Evolutionary conservation across 331 rosid genomes (phyloP).

Genomic region (Acacia concinna): DNA sequence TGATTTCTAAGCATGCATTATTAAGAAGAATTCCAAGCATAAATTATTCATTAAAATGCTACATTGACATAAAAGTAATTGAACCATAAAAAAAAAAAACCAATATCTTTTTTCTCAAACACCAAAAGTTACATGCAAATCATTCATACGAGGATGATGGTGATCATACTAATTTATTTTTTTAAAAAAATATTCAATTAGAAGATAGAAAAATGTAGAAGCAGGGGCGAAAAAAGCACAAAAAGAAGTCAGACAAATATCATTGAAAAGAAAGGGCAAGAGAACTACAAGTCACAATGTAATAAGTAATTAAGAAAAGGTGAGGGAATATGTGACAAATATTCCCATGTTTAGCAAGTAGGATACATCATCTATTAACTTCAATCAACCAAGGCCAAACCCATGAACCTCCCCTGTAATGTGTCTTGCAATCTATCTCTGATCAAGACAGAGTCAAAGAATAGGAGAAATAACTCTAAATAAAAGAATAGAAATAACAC

Average conservation of each 20-base stretch:
- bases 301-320: neutral
- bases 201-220: conserved; percentile 4
- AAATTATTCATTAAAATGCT: neutral
- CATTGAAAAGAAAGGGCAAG: neutral
- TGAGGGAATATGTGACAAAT: conserved; percentile 17
- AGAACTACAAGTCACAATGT: neutral
- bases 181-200: neutral
- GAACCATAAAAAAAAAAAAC: neutral
- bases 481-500: neutral
- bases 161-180: neutral
- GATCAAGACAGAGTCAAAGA: conserved; percentile 52
- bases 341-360: conserved; percentile 40
- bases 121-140: conserved; percentile 5
- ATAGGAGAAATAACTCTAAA: conserved; percentile 28
- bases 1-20: conserved; percentile 5
- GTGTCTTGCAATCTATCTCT: conserved; percentile 51
- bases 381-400: conserved; percentile 57
- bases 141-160: conserved; percentile 12
- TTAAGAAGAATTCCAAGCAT: conserved; percentile 11
- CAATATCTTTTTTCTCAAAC: neutral
- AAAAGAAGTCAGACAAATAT: conserved; percentile 5
- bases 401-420: conserved; percentile 46
- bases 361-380: conserved; percentile 65
- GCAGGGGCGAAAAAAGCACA: neutral
- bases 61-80: conserved; percentile 6